These are phyloP conservation scores for Talaromyces sp. DNA, from an alignment of 2,329 filamentous ascomycete species.

Conservation along the genomic window DNA sequence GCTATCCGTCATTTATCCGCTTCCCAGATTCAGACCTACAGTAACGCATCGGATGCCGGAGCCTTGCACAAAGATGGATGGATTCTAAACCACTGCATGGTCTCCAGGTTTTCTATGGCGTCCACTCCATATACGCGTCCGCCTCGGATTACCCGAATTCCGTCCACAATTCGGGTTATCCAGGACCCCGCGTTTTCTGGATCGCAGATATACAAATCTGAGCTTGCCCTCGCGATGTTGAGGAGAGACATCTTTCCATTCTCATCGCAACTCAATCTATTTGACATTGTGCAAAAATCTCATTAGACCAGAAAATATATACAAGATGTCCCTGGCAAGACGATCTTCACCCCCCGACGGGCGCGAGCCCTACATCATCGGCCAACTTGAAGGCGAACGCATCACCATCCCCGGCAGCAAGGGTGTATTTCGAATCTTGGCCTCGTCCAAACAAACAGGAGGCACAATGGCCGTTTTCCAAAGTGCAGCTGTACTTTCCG, in stretches of 20 bases:
- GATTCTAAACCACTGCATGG: not conserved
- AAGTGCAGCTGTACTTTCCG: constrained; percentile 45
- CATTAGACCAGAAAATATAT: not conserved
- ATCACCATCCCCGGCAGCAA: constrained; percentile 55
- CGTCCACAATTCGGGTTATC: not conserved
- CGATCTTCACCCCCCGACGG: constrained; percentile 38
- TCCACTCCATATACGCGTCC: not conserved
- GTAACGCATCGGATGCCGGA: not conserved
- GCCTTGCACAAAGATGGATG: not conserved
- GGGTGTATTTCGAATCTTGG: constrained; percentile 52
- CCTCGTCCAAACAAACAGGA: constrained; percentile 54
- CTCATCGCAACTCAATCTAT: not conserved
- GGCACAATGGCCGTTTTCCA: constrained; percentile 53
- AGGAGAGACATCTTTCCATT: not conserved
- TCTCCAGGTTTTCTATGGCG: not conserved
- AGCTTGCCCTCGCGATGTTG: constrained; percentile 4
- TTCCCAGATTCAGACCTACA: not conserved
- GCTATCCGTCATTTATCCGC: constrained; percentile 6
- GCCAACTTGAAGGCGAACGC: constrained; percentile 53
- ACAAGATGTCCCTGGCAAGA: constrained; percentile 22
- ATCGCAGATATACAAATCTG: not conserved
- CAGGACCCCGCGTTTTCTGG: constrained; percentile 4
- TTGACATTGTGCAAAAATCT: not conserved
- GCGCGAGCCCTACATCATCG: constrained; percentile 47
- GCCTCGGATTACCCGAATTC: not conserved